Conservation (phyloP, 352 stramenopile species). For the Pythium phragmitis region DNA sequence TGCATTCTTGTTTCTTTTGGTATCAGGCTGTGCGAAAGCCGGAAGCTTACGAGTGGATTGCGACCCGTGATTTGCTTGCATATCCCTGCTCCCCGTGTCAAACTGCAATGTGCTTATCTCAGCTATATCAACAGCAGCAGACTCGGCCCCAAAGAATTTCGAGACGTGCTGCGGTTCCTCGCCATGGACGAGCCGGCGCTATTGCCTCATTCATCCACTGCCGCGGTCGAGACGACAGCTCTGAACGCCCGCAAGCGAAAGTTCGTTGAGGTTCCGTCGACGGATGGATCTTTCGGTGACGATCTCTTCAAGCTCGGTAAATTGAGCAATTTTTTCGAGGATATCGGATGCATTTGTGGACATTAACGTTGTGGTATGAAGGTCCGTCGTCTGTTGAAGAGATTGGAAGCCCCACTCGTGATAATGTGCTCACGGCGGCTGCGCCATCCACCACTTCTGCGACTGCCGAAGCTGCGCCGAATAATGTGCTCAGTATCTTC, state of each 20-base stretch:
- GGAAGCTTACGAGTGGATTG: conserved; percentile 28
- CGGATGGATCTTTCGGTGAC: conserved; percentile 23
- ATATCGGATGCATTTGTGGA: background rate
- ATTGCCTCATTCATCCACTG: conserved; percentile 50
- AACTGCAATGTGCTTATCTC: conserved; percentile 39
- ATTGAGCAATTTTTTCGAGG: conserved; percentile 9
- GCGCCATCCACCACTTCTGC: conserved; percentile 19
- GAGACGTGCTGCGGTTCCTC: conserved; percentile 79
- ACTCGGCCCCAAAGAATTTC: conserved; percentile 83
- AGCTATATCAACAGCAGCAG: conserved; percentile 79
- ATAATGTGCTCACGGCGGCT: conserved; percentile 36
- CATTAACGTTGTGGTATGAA: conserved; percentile 12
- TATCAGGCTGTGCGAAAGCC: conserved; percentile 21
- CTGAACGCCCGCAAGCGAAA: conserved; percentile 68
- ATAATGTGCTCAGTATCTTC: conserved; percentile 81
- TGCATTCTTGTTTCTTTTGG: conserved; percentile 14
- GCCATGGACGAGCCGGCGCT: conserved; percentile 83
- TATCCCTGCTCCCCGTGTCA: conserved; percentile 18
- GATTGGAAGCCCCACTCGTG: conserved; percentile 38
- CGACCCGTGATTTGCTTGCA: conserved; percentile 16
- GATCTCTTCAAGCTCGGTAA: conserved; percentile 38
- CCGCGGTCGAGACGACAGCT: conserved; percentile 35
- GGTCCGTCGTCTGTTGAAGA: conserved; percentile 49
- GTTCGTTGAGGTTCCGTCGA: conserved; percentile 68
- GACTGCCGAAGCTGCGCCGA: conserved; percentile 28